These are phyloP conservation scores for Fusarium penzigii DNA, from an alignment of 2,329 filamentous ascomycete genomes.

Conservation along the genomic window DNA sequence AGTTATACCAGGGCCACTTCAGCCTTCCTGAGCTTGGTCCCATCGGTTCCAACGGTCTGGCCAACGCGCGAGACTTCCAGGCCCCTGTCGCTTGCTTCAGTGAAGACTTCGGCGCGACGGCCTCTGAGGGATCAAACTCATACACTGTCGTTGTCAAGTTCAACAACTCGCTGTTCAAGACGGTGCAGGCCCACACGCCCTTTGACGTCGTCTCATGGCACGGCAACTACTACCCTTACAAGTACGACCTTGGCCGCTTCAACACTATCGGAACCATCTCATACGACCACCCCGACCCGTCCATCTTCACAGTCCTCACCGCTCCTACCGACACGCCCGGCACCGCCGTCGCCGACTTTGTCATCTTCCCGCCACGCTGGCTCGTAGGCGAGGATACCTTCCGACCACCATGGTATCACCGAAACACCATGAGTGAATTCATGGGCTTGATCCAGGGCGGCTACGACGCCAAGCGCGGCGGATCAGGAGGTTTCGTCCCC, in stretches of 20 bases:
- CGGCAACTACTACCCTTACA: constrained; percentile 77
- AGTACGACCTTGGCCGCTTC: constrained; percentile 79
- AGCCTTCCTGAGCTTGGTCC: constrained; percentile 71
- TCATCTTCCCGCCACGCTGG: constrained; percentile 73
- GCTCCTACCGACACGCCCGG: constrained; percentile 61
- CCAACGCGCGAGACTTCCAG: constrained; percentile 75
- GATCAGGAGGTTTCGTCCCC: constrained; percentile 55
- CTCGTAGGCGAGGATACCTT: constrained; percentile 70
- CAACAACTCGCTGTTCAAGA: constrained; percentile 65
- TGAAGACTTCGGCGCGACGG: constrained; percentile 53
- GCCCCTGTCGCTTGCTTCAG: constrained; percentile 69
- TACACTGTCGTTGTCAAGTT: constrained; percentile 65
- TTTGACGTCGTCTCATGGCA: constrained; percentile 84
- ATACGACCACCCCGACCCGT: constrained; percentile 77
- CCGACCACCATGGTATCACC: constrained; percentile 72
- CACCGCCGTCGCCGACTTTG: constrained; percentile 69
- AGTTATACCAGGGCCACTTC: constrained; percentile 74
- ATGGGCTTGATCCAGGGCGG: constrained; percentile 60
- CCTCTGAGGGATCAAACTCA: constrained; percentile 35
- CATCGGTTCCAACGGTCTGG: constrained; percentile 73
- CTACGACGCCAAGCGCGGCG: constrained; percentile 64
- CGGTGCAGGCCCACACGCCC: constrained; percentile 68
- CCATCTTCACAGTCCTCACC: constrained; percentile 73
- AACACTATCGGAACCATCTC: constrained; percentile 72
- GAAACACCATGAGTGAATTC: constrained; percentile 68